A percentile compares a stretch with the other conserved stretches of the same genome.
phyloP scores from a whole-genome alignment of 495 filamentous ascomycete species.

The Cetradonia linearis region DNA sequence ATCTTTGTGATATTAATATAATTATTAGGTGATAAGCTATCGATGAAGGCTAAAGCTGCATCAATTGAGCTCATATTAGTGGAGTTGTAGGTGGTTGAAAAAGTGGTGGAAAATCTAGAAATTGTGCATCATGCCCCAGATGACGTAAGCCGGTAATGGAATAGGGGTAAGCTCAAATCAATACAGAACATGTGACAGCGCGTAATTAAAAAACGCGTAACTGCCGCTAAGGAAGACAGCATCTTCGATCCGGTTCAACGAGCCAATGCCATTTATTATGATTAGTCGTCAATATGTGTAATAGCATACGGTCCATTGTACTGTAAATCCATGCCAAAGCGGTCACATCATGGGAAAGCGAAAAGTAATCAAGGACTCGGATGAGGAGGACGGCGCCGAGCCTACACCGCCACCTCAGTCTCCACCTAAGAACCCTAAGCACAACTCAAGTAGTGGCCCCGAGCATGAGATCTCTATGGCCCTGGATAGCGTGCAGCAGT shows the following conservation, averaged over 20 bases:
- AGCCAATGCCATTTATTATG: background rate
- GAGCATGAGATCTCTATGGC: background rate
- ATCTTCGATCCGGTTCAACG: background rate
- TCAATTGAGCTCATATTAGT: too few species aligned
- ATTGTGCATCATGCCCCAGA: background rate
- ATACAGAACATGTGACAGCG: slow-evolving; percentile 1
- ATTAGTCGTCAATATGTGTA: background rate
- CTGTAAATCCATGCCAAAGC: background rate
- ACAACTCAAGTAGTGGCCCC: slow-evolving; percentile 3
- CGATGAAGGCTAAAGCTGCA: too few species aligned
- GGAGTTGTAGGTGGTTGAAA: too few species aligned
- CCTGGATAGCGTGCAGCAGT: background rate
- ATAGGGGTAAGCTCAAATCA: background rate
- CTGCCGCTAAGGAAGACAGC: background rate
- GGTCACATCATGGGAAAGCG: slow-evolving; percentile 21
- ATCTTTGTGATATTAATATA: too few species aligned
- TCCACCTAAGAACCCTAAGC: background rate
- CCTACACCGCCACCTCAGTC: slow-evolving; percentile 25
- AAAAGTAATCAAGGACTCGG: slow-evolving; percentile 43
- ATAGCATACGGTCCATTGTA: background rate
- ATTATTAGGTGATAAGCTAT: too few species aligned
- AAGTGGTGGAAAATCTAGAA: too few species aligned
- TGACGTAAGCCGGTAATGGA: too few species aligned
- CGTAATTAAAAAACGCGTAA: background rate
- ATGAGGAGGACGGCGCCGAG: slow-evolving; percentile 39